A percentile compares a stretch with the other conserved stretches of the same genome.
Evolutionary conservation across 768 basidiomycete species (phyloP).

Genomic region (Suillus ampliporus): DNA sequence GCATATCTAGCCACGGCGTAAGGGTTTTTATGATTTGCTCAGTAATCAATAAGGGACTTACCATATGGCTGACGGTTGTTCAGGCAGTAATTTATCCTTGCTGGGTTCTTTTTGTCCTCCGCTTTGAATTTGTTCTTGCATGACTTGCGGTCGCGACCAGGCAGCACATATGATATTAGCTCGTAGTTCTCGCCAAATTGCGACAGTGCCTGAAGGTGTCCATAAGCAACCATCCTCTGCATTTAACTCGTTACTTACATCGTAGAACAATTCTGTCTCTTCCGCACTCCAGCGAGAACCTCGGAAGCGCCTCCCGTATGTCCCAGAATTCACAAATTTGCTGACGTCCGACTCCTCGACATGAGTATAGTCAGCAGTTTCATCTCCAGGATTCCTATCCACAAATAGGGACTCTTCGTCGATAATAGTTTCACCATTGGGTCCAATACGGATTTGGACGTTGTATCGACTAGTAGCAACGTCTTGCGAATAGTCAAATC

Average conservation of each 20-base stretch:
- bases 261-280: constrained; percentile 88
- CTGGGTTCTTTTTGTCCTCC: constrained; percentile 82
- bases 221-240: constrained; percentile 5
- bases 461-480: constrained; percentile 75
- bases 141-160: constrained; percentile 84
- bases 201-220: constrained; percentile 67
- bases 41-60: constrained; percentile 39
- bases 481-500: constrained; percentile 72
- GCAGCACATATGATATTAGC: constrained; percentile 84
- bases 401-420: constrained; percentile 87
- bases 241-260: constrained; percentile 53
- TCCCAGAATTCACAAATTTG: constrained; percentile 84
- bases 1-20: constrained; percentile 57
- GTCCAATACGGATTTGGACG: constrained; percentile 86
- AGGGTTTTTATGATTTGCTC: not conserved
- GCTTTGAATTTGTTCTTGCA: constrained; percentile 94
- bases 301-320: constrained; percentile 81
- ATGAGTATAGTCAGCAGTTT: constrained; percentile 75
- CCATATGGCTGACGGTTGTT: constrained; percentile 79
- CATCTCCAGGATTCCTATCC: constrained; percentile 70
- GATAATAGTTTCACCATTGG: constrained; percentile 85
- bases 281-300: constrained; percentile 89
- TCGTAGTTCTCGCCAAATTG: constrained; percentile 95
- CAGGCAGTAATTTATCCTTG: constrained; percentile 77
- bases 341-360: constrained; percentile 83